Conservation (phyloP, 345 rosid species). For the Balakata baccata region DNA sequence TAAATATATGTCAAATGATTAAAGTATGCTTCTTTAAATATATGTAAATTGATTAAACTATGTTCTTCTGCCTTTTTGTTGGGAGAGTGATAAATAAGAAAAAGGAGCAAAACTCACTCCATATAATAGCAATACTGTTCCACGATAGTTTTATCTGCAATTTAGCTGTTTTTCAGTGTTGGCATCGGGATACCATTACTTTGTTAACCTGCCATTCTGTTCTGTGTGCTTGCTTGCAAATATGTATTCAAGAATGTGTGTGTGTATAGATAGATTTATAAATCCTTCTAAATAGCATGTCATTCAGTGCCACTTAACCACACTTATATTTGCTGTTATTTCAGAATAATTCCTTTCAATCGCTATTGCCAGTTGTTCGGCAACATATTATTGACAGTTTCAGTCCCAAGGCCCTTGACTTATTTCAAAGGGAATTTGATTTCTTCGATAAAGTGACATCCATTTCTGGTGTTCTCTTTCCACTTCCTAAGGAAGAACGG, state of each 20-base stretch:
- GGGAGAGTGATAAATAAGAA: neutral
- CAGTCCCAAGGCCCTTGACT: conserved; percentile 66
- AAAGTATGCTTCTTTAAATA: neutral
- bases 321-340: conserved; percentile 23
- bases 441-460: conserved; percentile 96
- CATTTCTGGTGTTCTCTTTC: conserved; percentile 74
- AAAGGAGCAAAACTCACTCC: neutral
- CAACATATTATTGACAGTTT: conserved; percentile 83
- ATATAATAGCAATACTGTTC: neutral
- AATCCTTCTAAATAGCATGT: neutral
- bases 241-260: neutral
- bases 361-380: conserved; percentile 68
- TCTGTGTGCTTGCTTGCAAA: neutral
- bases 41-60: neutral
- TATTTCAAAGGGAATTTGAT: conserved; percentile 83
- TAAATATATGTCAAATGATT: no score
- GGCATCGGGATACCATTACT: neutral
- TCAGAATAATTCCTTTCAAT: conserved; percentile 82
- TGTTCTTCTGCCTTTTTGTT: neutral
- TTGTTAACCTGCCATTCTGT: neutral
- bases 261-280: neutral
- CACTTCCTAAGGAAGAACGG: conserved; percentile 91
- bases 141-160: neutral
- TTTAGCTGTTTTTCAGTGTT: neutral
- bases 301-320: conserved; percentile 12